Conservation (phyloP, 2,329 filamentous ascomycete species). For the Allantophomopsis cytisporea region DNA sequence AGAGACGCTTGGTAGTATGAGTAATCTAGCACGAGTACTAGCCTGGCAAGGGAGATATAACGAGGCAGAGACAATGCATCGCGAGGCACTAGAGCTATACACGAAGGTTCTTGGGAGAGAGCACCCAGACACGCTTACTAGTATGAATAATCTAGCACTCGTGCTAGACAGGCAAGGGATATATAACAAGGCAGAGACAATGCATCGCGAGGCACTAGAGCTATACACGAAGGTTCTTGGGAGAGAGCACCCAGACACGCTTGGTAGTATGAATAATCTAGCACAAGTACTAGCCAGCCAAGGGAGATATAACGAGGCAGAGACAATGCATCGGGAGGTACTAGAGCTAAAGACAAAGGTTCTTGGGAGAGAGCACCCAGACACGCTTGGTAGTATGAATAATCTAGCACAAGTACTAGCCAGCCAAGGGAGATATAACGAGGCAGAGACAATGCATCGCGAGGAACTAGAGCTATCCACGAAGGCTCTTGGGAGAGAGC, state of each 20-base stretch:
- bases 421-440: neutral
- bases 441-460: neutral
- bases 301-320: conserved; percentile 3
- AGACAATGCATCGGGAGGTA: neutral
- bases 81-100: too few species aligned
- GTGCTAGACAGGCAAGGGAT: too few species aligned
- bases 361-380: neutral
- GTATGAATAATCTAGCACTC: too few species aligned
- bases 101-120: too few species aligned
- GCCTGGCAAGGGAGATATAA: too few species aligned
- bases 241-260: neutral
- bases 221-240: neutral
- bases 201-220: too few species aligned
- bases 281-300: neutral
- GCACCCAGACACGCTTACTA: too few species aligned
- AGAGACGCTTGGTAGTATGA: too few species aligned
- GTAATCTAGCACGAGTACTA: too few species aligned
- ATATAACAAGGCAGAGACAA: too few species aligned
- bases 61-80: too few species aligned
- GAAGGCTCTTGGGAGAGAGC: conserved; percentile 5
- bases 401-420: neutral
- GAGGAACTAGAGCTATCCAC: neutral
- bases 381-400: too few species aligned
- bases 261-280: neutral
- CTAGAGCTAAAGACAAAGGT: neutral